Evolutionary conservation across 140 eudicot genomes (phyloP).

Genomic region (Oenanthe javanica): DNA sequence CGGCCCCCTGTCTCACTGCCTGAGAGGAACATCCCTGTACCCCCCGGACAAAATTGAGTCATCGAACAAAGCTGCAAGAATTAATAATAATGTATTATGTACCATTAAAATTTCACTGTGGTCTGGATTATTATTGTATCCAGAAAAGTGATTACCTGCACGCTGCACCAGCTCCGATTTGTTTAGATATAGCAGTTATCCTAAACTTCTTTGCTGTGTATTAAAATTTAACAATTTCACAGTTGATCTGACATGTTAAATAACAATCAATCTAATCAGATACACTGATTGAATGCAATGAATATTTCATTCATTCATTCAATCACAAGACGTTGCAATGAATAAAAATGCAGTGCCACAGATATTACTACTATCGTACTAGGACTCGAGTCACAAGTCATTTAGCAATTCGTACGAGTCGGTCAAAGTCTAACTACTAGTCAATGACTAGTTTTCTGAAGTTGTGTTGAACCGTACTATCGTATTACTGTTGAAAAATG

Average conservation of each 20-base stretch:
- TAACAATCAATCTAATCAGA: background rate
- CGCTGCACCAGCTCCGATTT: no score
- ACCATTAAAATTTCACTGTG: no score
- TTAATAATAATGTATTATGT: no score
- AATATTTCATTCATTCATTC: background rate
- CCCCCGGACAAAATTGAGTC: no score
- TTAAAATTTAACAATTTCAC: no score
- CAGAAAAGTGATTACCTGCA: no score
- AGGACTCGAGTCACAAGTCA: background rate
- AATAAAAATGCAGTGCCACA: background rate
- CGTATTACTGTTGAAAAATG: no score
- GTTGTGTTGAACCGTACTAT: background rate
- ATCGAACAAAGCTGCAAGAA: no score
- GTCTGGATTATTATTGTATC: no score
- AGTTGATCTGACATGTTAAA: background rate
- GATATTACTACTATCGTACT: background rate
- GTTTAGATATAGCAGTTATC: background rate
- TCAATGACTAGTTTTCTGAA: background rate
- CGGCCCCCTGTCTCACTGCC: no score
- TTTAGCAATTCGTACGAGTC: background rate
- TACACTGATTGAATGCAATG: no score
- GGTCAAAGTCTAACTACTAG: background rate
- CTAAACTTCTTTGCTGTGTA: background rate
- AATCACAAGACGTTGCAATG: background rate
- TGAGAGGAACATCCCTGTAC: no score